Evolutionary conservation across 306 rosid genomes (phyloP).

Genomic region (Casuarina cunninghamiana): DNA sequence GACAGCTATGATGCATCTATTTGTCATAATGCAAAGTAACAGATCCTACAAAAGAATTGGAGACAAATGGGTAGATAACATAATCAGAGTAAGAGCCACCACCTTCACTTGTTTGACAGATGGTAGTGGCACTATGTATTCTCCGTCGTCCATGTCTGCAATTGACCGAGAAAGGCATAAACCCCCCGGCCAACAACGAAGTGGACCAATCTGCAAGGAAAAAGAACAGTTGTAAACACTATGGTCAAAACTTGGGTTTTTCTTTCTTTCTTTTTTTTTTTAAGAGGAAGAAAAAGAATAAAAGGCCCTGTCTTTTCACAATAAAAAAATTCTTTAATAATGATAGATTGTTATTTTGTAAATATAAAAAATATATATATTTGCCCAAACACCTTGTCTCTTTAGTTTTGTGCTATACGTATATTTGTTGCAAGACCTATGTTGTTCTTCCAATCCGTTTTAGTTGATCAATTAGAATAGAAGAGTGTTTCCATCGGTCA

Average conservation of each 20-base stretch:
- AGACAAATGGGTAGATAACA: neutral
- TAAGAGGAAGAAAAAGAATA: neutral
- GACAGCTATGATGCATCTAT: conserved; percentile 5
- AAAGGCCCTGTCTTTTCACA: neutral
- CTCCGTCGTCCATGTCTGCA: conserved; percentile 98
- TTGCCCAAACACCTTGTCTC: too few species aligned
- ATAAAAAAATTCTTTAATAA: too few species aligned
- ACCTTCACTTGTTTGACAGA: conserved; percentile 97
- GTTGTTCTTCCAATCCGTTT: too few species aligned
- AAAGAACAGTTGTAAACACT: too few species aligned
- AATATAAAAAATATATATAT: too few species aligned
- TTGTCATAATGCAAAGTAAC: conserved; percentile 6
- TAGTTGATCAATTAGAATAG: too few species aligned
- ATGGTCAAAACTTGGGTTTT: neutral
- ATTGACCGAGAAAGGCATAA: conserved; percentile 96
- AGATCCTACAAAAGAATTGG: neutral
- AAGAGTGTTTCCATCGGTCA: too few species aligned
- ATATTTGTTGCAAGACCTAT: too few species aligned
- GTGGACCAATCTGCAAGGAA: conserved; percentile 86
- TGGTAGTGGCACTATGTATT: conserved; percentile 90
- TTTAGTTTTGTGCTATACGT: too few species aligned
- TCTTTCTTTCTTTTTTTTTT: neutral
- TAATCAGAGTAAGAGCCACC: neutral
- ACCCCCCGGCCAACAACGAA: conserved; percentile 99
- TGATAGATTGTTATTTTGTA: too few species aligned